Base-by-base conservation (phyloP, 1,284 basidiomycete species). In the Cutaneotrichosporon sp. region DNA sequence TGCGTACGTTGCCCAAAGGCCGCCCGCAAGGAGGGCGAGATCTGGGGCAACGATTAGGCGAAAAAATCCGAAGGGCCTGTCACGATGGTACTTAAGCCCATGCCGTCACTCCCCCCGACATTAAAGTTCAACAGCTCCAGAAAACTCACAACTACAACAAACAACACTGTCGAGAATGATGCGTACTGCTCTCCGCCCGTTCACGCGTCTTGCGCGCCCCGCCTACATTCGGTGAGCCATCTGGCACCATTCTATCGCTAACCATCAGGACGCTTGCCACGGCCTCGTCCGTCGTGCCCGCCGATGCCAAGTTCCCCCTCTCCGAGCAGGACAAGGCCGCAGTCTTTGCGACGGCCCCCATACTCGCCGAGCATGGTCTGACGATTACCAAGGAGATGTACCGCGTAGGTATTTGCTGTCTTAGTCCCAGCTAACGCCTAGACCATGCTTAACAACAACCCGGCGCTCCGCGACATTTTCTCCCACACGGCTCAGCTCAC, bases 311-410 rank as follows among this genome's bases (percentile, higher is more conserved):
- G 34, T 42, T 54, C 22, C 56, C 62, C 17, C 62, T 69, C 48
- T 63, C 65, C 10, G 58, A 60, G 7, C 58, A 46, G 17, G 66
- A 71, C 57, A 61, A 64, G 54, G 61, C 59, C 21, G 54, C 65
- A 18, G 62, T 71, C 52, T 60, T 61, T 22, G 60, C 68, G 15
- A 69, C 69, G 1, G 65, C 60, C 1, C 68, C 69, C 7, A 52
- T 67, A 4, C 61, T 71, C 20, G 62, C 63, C 26, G 51, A 67
- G 50, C 62, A 68, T 55, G 69, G 69, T 17, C 44, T 62, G 34
- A 54, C 52, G 12, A 68, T 71, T 51, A 69, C 69, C 13, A 60
- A 51, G 10, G 55, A 56, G 18, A 68, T 71, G 56, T 71, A 62
- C 58, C 52, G 49, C 43, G 56, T 58, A 17, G 30, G 56, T 37